phyloP scores from a whole-genome alignment of 306 rosid genomes.

The Arachis hypogaea region DNA sequence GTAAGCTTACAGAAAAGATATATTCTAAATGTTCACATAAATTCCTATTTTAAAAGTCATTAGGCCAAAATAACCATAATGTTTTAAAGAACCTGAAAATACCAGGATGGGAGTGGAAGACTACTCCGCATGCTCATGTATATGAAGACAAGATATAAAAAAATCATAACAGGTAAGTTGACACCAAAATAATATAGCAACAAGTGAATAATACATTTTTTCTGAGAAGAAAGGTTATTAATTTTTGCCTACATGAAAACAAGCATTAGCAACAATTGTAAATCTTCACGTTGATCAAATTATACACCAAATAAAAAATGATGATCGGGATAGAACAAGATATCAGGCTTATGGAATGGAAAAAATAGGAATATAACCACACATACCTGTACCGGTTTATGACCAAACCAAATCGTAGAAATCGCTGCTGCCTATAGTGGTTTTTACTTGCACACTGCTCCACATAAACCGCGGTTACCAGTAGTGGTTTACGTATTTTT shows the following conservation, averaged over 20 bases:
- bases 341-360: too few species aligned
- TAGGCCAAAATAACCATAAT: constrained; percentile 19
- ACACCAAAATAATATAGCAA: constrained; percentile 69
- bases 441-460: too few species aligned
- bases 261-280: constrained; percentile 23
- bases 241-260: constrained; percentile 54
- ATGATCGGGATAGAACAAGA: not conserved
- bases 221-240: constrained; percentile 76
- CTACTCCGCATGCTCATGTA: constrained; percentile 74
- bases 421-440: too few species aligned
- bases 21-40: too few species aligned
- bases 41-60: not conserved
- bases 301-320: not conserved
- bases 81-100: constrained; percentile 66
- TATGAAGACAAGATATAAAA: constrained; percentile 68
- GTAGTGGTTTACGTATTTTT: too few species aligned
- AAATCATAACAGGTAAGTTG: constrained; percentile 70
- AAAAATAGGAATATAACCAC: too few species aligned
- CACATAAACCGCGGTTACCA: too few species aligned
- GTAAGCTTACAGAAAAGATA: too few species aligned
- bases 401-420: too few species aligned
- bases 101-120: constrained; percentile 84
- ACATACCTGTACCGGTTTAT: too few species aligned
- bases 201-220: constrained; percentile 68
- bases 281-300: not conserved